Evolutionary conservation across 2,329 filamentous ascomycete species (phyloP).

Genomic region (Beauveria bassiana): DNA sequence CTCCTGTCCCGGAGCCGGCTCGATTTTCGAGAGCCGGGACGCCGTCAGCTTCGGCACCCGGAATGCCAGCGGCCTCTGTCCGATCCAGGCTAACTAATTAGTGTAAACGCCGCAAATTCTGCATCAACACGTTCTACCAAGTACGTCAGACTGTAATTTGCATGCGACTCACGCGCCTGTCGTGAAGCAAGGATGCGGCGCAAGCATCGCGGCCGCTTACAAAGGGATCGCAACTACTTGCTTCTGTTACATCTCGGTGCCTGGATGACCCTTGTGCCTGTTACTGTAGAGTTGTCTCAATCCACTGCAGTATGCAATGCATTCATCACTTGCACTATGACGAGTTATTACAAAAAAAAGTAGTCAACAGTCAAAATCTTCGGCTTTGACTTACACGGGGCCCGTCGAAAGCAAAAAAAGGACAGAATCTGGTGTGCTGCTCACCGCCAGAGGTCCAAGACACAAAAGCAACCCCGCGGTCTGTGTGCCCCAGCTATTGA

Average conservation of each 20-base stretch:
- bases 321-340: not conserved
- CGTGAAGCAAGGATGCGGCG: not conserved
- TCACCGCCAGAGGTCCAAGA: slow-evolving; percentile 4
- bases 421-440: not conserved
- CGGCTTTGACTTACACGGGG: not conserved
- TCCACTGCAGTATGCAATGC: not conserved
- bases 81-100: not conserved
- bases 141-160: not conserved
- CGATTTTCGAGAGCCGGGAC: not conserved
- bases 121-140: not conserved
- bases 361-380: no score
- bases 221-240: no score
- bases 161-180: not conserved
- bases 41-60: not conserved
- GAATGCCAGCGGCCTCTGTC: not conserved
- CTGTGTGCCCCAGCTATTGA: not conserved
- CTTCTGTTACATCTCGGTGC: not conserved
- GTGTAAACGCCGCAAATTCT: not conserved
- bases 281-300: not conserved
- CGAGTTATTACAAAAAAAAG: not conserved
- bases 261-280: not conserved
- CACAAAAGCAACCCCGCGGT: not conserved
- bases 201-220: not conserved
- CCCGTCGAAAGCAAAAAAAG: not conserved
- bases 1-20: not conserved